These are phyloP conservation scores for Populus nigra DNA, from an alignment of 345 rosid species.

Conservation along the genomic window DNA sequence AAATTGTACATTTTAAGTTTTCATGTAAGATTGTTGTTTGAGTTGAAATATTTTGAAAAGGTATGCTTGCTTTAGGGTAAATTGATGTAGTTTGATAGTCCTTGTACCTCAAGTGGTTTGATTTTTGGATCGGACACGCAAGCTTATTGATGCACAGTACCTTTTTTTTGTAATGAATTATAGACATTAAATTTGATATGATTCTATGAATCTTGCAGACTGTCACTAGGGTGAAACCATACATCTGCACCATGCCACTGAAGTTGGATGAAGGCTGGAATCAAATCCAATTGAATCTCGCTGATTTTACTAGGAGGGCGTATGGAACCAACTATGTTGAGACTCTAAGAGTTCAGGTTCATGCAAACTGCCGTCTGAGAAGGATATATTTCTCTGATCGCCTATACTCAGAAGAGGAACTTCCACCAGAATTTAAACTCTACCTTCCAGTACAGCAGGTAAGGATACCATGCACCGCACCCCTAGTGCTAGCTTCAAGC, in stretches of 20 bases:
- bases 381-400: constrained; percentile 92
- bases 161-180: neutral
- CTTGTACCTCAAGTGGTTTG: neutral
- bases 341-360: constrained; percentile 93
- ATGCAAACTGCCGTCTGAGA: constrained; percentile 87
- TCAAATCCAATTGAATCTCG: constrained; percentile 87
- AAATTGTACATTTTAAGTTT: neutral
- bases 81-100: neutral
- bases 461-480: neutral
- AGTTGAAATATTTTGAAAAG: neutral
- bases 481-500: neutral
- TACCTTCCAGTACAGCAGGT: constrained; percentile 90
- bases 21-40: neutral
- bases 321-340: constrained; percentile 96
- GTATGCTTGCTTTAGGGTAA: neutral
- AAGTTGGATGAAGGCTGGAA: constrained; percentile 98
- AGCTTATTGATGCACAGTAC: neutral
- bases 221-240: constrained; percentile 90
- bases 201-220: constrained; percentile 38
- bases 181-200: neutral
- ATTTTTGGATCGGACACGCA: neutral
- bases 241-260: constrained; percentile 90
- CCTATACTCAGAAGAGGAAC: constrained; percentile 94
- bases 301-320: constrained; percentile 89
- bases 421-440: constrained; percentile 90